Base-by-base conservation (phyloP, 2,329 filamentous ascomycete genomes). In the Alternaria infectoria region DNA sequence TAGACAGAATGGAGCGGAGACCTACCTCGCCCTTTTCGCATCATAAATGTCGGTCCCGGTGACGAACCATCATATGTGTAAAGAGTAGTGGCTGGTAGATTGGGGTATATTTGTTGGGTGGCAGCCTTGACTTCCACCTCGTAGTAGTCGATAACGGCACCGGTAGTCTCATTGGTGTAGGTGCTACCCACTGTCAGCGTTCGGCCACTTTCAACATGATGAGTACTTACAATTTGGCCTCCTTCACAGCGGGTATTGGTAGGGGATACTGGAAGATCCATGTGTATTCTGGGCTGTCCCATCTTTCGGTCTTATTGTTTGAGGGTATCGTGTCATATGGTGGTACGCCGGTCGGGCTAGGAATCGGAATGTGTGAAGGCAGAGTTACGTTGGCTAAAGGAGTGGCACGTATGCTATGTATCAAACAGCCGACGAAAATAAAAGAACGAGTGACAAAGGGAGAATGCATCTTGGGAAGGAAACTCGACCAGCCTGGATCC, bases 1-100 rank as follows among this genome's bases (percentile, higher is more conserved):
- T 25, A 23, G 25, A 25, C 6, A 11, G 7, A 15, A 13, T 12
- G 1, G 25, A 25, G 12, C 7, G 5, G 10, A 54, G 15, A 43
- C 68, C 44, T 69, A 72, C 74, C 74, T 17, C 81, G 80, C 1
- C 85, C 85, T 59, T 79, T 76, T 6, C 80, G 78, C 62, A 87
- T 81, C 36, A 82, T 72, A 65, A 87, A 84, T 2, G 83, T 87
- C 7, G 86, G 86, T 0, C 87, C 87, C 7, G 86, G 86, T 5
- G 81, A 79, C 8, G 84, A 82, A 13, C 86, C 86, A 78, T 88
- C 84, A 65, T 88, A 88, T 7, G 86, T 86, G 21, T 81, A 74
- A 28, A 84, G 61, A 10, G 77, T 69, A 2, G 83, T 80, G 15
- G 74, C 69, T 6, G 74, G 74, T 9, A 83, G 75, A 54, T 81